A percentile compares a stretch with the other conserved stretches of the same genome.
These are phyloP conservation scores for Hypoxylon perforatum DNA, from an alignment of 495 filamentous ascomycete genomes.

Conservation along the genomic window DNA sequence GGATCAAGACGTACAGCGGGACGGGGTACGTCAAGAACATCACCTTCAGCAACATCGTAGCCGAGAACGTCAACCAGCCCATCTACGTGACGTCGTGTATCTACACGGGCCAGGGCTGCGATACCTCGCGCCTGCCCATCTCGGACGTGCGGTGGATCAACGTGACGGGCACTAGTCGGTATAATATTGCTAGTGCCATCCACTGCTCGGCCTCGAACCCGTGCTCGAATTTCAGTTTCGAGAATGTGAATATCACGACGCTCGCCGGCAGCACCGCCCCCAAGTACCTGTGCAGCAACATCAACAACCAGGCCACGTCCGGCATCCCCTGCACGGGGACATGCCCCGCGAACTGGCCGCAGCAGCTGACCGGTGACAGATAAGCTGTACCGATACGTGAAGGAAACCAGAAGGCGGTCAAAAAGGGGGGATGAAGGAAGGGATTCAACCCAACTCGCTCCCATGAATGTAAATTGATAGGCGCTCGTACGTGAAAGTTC, in stretches of 20 bases:
- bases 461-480: too few species aligned
- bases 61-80: constrained; percentile 63
- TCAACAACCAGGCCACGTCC: constrained; percentile 50
- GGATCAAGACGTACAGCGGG: constrained; percentile 66
- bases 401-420: not conserved
- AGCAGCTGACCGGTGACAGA: constrained; percentile 57
- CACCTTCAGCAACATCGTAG: constrained; percentile 61
- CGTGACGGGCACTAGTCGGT: constrained; percentile 64
- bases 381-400: constrained; percentile 14
- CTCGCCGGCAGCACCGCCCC: constrained; percentile 51
- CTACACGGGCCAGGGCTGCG: constrained; percentile 62
- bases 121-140: constrained; percentile 62
- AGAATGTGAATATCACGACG: constrained; percentile 61
- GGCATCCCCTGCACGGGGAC: constrained; percentile 56
- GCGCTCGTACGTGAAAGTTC: not conserved
- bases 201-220: constrained; percentile 62
- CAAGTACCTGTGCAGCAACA: constrained; percentile 59
- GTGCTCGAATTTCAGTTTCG: constrained; percentile 61
- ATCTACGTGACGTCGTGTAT: constrained; percentile 69
- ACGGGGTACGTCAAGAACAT: constrained; percentile 60
- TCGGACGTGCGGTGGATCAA: constrained; percentile 66
- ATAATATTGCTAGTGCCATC: constrained; percentile 65
- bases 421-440: not conserved
- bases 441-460: not conserved
- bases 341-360: constrained; percentile 55